Evolutionary conservation across 371 early-diverging fungal genomes (phyloP).

Genomic region (Syncephalastrum racemosum): DNA sequence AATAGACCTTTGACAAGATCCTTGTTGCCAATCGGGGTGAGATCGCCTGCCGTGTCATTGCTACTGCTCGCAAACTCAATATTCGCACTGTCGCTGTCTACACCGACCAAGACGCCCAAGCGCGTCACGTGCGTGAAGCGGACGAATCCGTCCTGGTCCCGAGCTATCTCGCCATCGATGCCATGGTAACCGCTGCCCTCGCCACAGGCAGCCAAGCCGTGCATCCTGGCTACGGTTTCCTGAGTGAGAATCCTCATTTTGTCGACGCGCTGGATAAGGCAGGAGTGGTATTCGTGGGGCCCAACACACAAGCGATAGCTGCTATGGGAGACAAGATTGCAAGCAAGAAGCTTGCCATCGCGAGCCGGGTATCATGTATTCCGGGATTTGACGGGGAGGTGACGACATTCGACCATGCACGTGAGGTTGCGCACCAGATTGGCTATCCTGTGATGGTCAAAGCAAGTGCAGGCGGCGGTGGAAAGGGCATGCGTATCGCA

Average conservation of each 20-base stretch:
- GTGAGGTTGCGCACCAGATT: conserved; percentile 51
- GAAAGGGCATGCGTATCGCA: conserved; percentile 86
- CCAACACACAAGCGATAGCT: conserved; percentile 73
- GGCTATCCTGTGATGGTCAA: conserved; percentile 86
- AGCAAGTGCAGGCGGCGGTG: conserved; percentile 87
- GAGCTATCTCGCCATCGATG: conserved; percentile 70
- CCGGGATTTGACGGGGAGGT: conserved; percentile 72
- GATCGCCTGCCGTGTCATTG: conserved; percentile 54
- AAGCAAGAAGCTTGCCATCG: conserved; percentile 64
- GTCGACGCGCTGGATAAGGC: conserved; percentile 59
- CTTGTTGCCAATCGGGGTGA: conserved; percentile 60
- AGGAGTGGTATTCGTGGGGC: conserved; percentile 78
- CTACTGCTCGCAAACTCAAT: conserved; percentile 44
- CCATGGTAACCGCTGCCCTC: conserved; percentile 61
- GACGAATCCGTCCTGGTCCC: conserved; percentile 76
- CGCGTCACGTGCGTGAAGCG: conserved; percentile 81
- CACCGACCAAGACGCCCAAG: conserved; percentile 74
- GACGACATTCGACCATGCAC: conserved; percentile 39
- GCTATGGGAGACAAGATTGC: conserved; percentile 94
- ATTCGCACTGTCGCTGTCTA: conserved; percentile 56
- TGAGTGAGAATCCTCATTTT: conserved; percentile 84
- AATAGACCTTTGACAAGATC: conserved; percentile 49
- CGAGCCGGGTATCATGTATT: conserved; percentile 65
- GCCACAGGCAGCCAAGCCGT: conserved; percentile 73
- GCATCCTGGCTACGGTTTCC: conserved; percentile 87